Conservation (phyloP, 2,329 filamentous ascomycete species). For the Talaromyces funiculosus region DNA sequence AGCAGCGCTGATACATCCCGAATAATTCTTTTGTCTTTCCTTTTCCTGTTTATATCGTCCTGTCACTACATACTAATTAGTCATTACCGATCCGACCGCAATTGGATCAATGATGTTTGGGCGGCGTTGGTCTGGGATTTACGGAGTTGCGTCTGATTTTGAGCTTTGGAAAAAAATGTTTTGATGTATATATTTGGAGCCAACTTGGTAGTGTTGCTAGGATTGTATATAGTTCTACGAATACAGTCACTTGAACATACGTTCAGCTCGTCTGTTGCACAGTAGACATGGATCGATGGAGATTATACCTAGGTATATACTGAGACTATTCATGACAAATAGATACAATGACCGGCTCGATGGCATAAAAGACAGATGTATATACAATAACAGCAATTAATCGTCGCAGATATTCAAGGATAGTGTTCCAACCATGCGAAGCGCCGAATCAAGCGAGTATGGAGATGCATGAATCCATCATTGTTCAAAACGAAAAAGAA, state of each 20-base stretch:
- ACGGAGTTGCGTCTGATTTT: neutral
- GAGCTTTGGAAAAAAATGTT: neutral
- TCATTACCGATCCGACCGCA: neutral
- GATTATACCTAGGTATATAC: neutral
- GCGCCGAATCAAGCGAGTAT: no score
- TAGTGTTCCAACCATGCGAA: no score
- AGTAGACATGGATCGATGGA: no score
- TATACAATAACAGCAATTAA: neutral
- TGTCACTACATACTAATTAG: neutral
- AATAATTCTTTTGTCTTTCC: neutral
- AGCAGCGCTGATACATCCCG: constrained; percentile 2
- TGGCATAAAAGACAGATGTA: neutral
- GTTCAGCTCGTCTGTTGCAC: no score
- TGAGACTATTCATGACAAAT: no score
- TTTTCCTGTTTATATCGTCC: neutral
- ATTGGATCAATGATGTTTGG: neutral
- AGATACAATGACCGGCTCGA: neutral
- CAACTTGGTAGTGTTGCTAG: neutral
- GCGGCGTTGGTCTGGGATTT: neutral
- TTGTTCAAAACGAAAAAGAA: no score
- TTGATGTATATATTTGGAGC: neutral
- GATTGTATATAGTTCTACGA: neutral
- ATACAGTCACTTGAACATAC: neutral
- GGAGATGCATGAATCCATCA: no score
- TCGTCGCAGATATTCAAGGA: no score